Evolutionary conservation across 2,329 filamentous ascomycete species (phyloP), one percentile per base, ranked within the genome.

Genomic region (Rutstroemia sp.): DNA sequence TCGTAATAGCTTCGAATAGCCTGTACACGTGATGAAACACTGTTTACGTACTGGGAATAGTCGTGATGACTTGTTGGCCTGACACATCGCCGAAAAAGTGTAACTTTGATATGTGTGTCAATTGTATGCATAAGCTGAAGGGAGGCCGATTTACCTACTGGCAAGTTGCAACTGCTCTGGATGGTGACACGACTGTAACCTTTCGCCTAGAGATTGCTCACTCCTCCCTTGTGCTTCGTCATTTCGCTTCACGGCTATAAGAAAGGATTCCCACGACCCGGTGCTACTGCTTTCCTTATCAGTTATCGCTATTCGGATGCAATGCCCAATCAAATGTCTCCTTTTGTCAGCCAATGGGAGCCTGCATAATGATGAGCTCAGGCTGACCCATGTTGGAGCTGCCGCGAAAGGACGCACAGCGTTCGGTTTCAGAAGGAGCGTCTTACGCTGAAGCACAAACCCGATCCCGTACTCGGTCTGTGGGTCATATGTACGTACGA

Each of bases 1-100:
- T 48, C 42, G 51, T 53, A 53, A 53, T 53, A 53, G 51, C 51
- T 53, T 53, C 51, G 47, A 19, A 19, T 36, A 48, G 42, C 19
- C 36, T 46, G 8, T n/a, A 14, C 51, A 53, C 51, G 51, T 53
- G 51, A 53, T 39, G 27, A 38, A 36, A 14, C 10, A 21, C 19
- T 5, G 27, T 21, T 53, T 48, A 48, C 51, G 19, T 27, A 48
- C 25, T 53, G 19, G 21, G 38, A 48, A 48, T 25, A n/a, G 14
- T 27, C 27, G 19, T 25, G 17, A 23, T 53, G 42, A 53, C 42
- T 48, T 53, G n/a, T 10, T 27, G 9, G 14, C 8, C 38, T 53
- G 40, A 53, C 42, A 38, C 23, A 38, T 48, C 6, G 27, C 27
- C 40, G 17, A 16, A 14, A n/a, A 23, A 16, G 7, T 27, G 12